Conservation (phyloP, 108 stramenopile genomes). For the Schizochytrium sp. region DNA sequence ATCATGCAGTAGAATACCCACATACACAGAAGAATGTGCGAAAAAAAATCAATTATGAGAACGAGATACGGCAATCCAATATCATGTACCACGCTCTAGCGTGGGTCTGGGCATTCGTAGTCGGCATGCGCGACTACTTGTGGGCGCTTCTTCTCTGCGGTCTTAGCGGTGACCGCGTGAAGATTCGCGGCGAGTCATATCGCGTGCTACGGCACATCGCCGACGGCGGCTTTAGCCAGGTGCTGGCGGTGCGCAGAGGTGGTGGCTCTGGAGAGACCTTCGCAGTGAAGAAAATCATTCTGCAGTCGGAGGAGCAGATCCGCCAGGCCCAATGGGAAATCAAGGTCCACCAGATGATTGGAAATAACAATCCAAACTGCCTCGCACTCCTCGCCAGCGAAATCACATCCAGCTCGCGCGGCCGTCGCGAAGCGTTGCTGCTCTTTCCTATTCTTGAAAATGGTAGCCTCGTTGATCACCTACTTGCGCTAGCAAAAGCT, state of each 20-base stretch:
- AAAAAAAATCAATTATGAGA: neutral
- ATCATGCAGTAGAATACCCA: too few relatives aligned
- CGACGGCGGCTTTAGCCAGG: conserved; percentile 57
- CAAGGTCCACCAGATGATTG: conserved; percentile 6
- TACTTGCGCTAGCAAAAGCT: neutral
- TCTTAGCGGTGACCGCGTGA: neutral
- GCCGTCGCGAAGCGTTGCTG: conserved; percentile 1
- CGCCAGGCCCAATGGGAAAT: conserved; percentile 41
- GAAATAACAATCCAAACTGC: conserved; percentile 28
- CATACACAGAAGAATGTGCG: too few relatives aligned
- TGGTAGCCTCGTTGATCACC: neutral
- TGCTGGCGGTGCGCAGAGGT: neutral
- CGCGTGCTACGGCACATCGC: neutral
- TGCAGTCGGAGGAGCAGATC: neutral
- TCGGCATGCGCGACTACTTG: neutral
- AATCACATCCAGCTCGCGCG: neutral
- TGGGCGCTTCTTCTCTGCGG: neutral
- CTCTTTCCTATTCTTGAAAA: conserved; percentile 1
- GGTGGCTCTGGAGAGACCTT: neutral
- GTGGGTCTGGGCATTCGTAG: neutral
- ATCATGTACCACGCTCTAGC: neutral
- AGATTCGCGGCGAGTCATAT: neutral
- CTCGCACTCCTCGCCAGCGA: conserved; percentile 31
- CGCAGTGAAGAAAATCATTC: neutral
- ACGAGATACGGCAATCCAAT: neutral